Evolutionary conservation across 106 monocot genomes (phyloP), one percentile per base, ranked within the genome.

Genomic region (Phalaenopsis aphrodite): DNA sequence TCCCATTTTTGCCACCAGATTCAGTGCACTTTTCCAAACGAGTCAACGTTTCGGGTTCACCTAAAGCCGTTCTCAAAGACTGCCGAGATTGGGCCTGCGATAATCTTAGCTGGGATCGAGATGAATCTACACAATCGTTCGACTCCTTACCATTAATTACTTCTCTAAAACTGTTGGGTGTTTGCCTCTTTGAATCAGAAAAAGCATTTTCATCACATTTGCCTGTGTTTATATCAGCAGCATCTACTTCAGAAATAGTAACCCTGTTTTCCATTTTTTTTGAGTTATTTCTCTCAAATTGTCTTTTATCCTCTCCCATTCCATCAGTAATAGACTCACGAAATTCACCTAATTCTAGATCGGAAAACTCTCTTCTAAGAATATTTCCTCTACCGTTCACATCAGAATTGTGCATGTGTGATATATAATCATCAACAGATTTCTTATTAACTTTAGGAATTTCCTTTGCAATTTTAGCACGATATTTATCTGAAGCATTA

Each of bases 291-390:
- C 84, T 87, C 41, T 89, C 96, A 82, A 85, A 82, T 68, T 75
- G 82, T 72, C 75, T 84, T 76, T 66, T 88, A 55, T 48, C 55
- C 47, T 75, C 84, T 9, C 68, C 81, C 16, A 78, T 19, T 37
- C 82, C 84, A 17, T 89, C 91, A 12, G 77, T 55, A 80, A 72
- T 30, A 69, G 89, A 84, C 80, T 99, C 94, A 84, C 94, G 89
- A 67, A 99, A 87, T 85, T 99, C 98, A 77, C 98, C 98, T 49
- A 88, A 83, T 82, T 99, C 98, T 76, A 99, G 79, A 55, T 99
- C 98, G 75, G 98, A 99, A 65, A 85, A 76, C 47, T 92, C 92
- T 87, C 98, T 94, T 80, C 78, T 86, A 38, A 99, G 84, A 21
- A 77, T n/a, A 77, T 16, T 39, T 79, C 79, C 80, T 58, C 82